Conservation (phyloP, 1,284 basidiomycete genomes). For the Sparassis latifolia region DNA sequence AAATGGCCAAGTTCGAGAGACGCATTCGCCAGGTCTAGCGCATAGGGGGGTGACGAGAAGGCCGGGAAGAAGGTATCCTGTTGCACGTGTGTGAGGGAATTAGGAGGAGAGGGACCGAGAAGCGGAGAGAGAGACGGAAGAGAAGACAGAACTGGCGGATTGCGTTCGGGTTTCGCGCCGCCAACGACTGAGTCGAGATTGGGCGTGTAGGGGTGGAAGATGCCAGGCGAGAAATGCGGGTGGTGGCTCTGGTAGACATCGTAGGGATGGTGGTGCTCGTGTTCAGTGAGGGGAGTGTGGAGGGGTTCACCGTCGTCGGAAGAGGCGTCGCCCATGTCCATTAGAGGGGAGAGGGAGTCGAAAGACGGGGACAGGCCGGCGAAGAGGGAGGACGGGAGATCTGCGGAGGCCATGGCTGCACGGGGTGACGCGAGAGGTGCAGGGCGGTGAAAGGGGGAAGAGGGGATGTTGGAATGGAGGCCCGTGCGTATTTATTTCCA, state of each 20-base stretch:
- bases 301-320: constrained; percentile 36
- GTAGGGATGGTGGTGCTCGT: constrained; percentile 21
- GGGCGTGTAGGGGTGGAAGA: constrained; percentile 14
- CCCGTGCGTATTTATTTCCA: constrained; percentile 14
- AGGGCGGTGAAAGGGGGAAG: neutral
- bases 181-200: constrained; percentile 10
- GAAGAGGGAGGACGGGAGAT: constrained; percentile 14
- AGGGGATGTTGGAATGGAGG: constrained; percentile 9
- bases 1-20: constrained; percentile 23
- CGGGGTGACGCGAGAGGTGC: constrained; percentile 3
- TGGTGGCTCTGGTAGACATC: constrained; percentile 18
- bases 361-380: constrained; percentile 21
- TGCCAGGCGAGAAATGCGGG: constrained; percentile 13
- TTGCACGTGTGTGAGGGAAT: constrained; percentile 7
- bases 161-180: constrained; percentile 9
- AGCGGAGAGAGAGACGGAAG: constrained; percentile 13
- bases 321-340: constrained; percentile 31
- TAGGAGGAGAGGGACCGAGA: constrained; percentile 13
- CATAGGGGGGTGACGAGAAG: constrained; percentile 18
- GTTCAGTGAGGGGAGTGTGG: constrained; percentile 31
- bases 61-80: constrained; percentile 16
- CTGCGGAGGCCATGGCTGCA: constrained; percentile 13
- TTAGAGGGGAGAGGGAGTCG: constrained; percentile 28
- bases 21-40: constrained; percentile 21
- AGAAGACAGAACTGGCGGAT: constrained; percentile 7